phyloP scores from a whole-genome alignment of 495 filamentous ascomycete genomes.

The Platismatia glauca region DNA sequence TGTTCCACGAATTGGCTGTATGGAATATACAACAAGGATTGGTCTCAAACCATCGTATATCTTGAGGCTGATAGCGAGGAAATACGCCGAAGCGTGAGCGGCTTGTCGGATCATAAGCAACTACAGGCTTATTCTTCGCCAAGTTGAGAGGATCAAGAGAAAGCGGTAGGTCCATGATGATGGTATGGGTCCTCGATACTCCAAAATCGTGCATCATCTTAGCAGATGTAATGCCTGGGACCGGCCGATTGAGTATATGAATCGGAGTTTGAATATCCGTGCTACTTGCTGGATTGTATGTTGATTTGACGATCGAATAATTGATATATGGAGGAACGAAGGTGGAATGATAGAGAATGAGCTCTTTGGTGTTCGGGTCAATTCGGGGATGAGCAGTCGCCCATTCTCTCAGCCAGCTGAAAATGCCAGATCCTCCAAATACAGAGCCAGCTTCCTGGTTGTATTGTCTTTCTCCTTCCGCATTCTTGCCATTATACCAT shows the following conservation, averaged over 20 bases:
- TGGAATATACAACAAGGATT: constrained; percentile 57
- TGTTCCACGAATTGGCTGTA: constrained; percentile 58
- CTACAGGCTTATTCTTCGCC: constrained; percentile 40
- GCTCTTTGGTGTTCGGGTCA: constrained; percentile 49
- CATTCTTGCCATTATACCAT: constrained; percentile 54
- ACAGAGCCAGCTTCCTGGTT: constrained; percentile 20
- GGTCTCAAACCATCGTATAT: constrained; percentile 57
- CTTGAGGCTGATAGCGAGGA: constrained; percentile 45
- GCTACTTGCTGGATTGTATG: constrained; percentile 12
- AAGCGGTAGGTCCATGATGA: constrained; percentile 61
- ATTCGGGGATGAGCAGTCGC: constrained; percentile 59
- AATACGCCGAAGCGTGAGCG: constrained; percentile 55
- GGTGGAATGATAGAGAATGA: constrained; percentile 54
- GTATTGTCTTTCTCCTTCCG: constrained; percentile 33
- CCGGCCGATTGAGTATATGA: constrained; percentile 34
- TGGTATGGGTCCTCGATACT: constrained; percentile 47
- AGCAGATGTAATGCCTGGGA: constrained; percentile 47
- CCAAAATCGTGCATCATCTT: constrained; percentile 71
- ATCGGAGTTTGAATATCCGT: neutral
- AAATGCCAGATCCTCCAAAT: constrained; percentile 44
- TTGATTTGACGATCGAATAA: constrained; percentile 49
- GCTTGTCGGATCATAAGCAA: constrained; percentile 45
- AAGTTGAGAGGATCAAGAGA: constrained; percentile 51
- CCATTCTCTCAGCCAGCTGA: constrained; percentile 55
- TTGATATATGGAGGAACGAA: constrained; percentile 54